Base-by-base conservation (phyloP, 163 green algal genomes). In the Prototheca wickerhamii region DNA sequence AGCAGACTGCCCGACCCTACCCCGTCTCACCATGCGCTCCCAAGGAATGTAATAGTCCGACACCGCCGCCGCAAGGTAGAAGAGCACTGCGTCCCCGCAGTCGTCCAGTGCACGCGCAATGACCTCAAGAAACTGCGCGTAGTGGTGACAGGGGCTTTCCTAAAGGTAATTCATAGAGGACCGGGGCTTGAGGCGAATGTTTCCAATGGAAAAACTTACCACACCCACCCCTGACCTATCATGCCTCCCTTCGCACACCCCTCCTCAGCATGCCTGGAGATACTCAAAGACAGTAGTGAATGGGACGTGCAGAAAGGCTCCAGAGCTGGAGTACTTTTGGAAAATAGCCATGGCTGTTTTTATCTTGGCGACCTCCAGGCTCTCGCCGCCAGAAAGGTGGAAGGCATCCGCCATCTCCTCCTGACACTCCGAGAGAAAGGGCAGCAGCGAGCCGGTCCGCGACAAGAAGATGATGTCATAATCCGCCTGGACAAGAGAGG, bases 231-330 rank as follows among this genome's bases (percentile, higher is more conserved):
- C 40, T 50, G 40, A 12, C 40, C 40, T 12, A 25, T 56, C 17
- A 56, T 31, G 17, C 12, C 49, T 30, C 49, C 25, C n/a, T 28
- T 4, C 31, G 32, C 28, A 62, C 4, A 50, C 32, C 12, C 55
- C 23, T 6, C 6, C n/a, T 23, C 62, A 25, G n/a, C n/a, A n/a
- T 34, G 84, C 81, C 76, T 76, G 73, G 30, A 99, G 63, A 74
- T 99, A 99, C 57, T 99, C 88, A 63, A 98, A 99, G 3, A 99
- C 78, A 6, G 87, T 96, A 2, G 82, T 89, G 76, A 93, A 99
- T 6, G 77, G 68, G 4, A 98, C 49, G 0, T 68, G 70, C 35
- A 97, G 80, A 30, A 98, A 54, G 15, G 46, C 26, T 25, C 20
- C 46, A 8, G 46, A 18, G 46, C 26, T 18, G 10, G 23, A 21